phyloP scores from a whole-genome alignment of 257 asterid species.

The Fraxinus cuspidata region DNA sequence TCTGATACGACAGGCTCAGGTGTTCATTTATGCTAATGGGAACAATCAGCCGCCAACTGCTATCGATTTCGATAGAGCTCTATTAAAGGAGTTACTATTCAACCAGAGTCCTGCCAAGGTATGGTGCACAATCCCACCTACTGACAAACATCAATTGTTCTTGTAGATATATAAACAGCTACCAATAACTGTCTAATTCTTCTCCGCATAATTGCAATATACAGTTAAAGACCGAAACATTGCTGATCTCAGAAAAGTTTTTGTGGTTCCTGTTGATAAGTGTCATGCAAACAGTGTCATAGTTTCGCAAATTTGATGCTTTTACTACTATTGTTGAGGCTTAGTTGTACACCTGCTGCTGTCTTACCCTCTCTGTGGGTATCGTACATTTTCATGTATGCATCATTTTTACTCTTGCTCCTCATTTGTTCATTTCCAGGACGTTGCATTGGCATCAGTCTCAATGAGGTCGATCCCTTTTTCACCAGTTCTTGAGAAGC shows the following conservation, averaged over 20 bases:
- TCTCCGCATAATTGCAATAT: background rate
- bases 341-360: slow-evolving; percentile 10
- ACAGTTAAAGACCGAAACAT: background rate
- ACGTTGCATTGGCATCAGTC: slow-evolving; percentile 92
- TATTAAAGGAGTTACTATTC: slow-evolving; percentile 76
- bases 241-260: slow-evolving; percentile 3
- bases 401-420: slow-evolving; percentile 4
- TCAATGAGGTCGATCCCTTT: slow-evolving; percentile 96
- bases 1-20: slow-evolving; percentile 80
- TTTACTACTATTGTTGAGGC: background rate
- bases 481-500: slow-evolving; percentile 81
- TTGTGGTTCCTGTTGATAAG: background rate
- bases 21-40: slow-evolving; percentile 86
- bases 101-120: slow-evolving; percentile 97
- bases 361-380: background rate
- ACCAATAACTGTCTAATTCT: background rate
- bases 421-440: slow-evolving; percentile 47
- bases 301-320: background rate
- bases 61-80: slow-evolving; percentile 77
- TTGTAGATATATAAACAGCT: background rate
- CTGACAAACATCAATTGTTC: background rate
- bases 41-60: slow-evolving; percentile 82
- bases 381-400: background rate
- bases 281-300: background rate
- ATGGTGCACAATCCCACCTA: slow-evolving; percentile 11